Evolutionary conservation across 2,329 filamentous ascomycete genomes (phyloP), one percentile per base, ranked within the genome.

Genomic region (Fusarium hainanense): DNA sequence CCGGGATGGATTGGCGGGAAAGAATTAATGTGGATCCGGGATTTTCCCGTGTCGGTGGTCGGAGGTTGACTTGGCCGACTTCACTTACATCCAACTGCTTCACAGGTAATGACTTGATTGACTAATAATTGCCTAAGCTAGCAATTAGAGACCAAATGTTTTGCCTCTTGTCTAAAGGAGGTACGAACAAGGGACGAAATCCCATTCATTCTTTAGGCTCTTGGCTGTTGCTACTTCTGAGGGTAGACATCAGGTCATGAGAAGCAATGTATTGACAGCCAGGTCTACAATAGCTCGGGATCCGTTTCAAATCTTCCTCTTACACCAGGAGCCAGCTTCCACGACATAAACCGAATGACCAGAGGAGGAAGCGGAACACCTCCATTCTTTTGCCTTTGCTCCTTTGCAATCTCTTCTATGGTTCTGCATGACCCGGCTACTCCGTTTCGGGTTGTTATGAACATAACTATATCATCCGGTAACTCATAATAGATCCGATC

Each of bases 1-100:
- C 56, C 51, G 50, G 56, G 59, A 56, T 30, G 57, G 63, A 75
- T 75, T 75, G 72, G 72, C 32, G 37, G 41, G 34, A 49, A 69
- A 72, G 65, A 73, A 72, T 37, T 37, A 37, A 50, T 50, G 41
- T 68, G 63, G 72, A 56, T 9, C 64, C 71, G 58, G 66, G 40
- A 65, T 75, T 74, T 75, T 68, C 30, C 72, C 68, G 32, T 55
- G 7, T 48, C 56, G 52, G 57, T 37, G 44, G 40, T 34, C 44
- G 54, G 61, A 58, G 51, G 14, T 49, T 47, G 28, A 43, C 49
- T 46, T 21, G 30, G 20, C 43, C 42, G 54, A 68, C 64, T 59
- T 64, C 49, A 65, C 16, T 46, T 32, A 10, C 12, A 41, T 32
- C 18, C 13, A 43, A 43, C 14, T 37, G 10, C 9, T 37, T 37